phyloP scores from a whole-genome alignment of 2,329 filamentous ascomycete genomes.

The Fusarium anthophilum region DNA sequence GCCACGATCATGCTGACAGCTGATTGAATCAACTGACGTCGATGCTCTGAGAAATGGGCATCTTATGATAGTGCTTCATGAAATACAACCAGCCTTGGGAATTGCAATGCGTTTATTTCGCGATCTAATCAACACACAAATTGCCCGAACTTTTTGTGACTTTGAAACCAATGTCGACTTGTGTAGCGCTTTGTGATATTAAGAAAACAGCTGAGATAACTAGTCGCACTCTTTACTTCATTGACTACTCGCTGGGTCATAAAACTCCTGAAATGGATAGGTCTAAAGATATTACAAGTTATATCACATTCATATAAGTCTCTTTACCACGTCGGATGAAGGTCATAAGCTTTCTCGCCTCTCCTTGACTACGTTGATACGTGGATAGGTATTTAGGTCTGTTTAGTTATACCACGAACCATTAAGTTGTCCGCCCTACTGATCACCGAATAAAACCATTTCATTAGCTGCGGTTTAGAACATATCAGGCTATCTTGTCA shows the following conservation, averaged over 20 bases:
- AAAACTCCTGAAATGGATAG: background rate
- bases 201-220: background rate
- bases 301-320: background rate
- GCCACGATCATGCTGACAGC: conserved; percentile 6
- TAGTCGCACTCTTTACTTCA: background rate
- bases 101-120: background rate
- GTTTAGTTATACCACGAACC: too few species aligned
- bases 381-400: background rate
- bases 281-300: background rate
- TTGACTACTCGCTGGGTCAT: background rate
- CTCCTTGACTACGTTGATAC: too few species aligned
- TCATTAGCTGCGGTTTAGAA: background rate
- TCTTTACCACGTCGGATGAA: background rate
- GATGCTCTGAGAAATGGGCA: conserved; percentile 34
- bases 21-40: conserved; percentile 1
- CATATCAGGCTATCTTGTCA: background rate
- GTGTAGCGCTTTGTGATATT: background rate
- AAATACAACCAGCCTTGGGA: conserved; percentile 18
- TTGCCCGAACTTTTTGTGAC: background rate
- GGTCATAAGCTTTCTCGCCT: background rate
- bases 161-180: background rate
- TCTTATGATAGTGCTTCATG: conserved; percentile 29
- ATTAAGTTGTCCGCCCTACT: background rate
- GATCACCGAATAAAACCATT: too few species aligned
- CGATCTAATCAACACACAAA: background rate